A percentile compares a stretch with the other conserved stretches of the same genome.
Conservation (phyloP, 768 basidiomycete species). For the Cystofilobasidium ferigula region DNA sequence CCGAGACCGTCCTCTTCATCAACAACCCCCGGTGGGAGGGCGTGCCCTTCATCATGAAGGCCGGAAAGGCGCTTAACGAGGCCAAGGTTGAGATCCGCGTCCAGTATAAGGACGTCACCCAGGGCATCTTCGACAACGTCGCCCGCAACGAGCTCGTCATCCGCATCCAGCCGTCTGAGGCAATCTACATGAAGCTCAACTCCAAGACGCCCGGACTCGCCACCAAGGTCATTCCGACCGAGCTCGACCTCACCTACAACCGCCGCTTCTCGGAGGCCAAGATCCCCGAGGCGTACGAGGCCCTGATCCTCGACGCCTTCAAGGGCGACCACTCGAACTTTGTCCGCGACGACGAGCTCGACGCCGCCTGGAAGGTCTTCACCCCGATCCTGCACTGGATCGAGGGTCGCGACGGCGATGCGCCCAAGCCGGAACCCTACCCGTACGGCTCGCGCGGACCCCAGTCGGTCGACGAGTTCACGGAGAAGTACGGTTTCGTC, state of each 20-base stretch:
- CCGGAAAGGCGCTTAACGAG: constrained; percentile 96
- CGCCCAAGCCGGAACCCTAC: constrained; percentile 65
- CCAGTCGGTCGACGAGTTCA: constrained; percentile 64
- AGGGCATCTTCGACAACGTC: constrained; percentile 93
- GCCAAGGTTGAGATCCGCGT: constrained; percentile 97
- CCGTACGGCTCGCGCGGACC: constrained; percentile 95
- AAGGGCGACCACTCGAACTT: constrained; percentile 99
- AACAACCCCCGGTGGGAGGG: constrained; percentile 97
- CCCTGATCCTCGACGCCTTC: constrained; percentile 86
- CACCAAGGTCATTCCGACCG: constrained; percentile 81
- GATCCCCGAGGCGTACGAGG: constrained; percentile 64
- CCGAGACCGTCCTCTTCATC: constrained; percentile 79
- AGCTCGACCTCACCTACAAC: constrained; percentile 99
- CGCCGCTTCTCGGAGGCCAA: constrained; percentile 76
- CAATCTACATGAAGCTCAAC: constrained; percentile 94
- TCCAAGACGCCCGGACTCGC: constrained; percentile 83
- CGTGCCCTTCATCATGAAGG: constrained; percentile 95
- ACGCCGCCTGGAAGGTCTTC: constrained; percentile 79
- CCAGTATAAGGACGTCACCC: constrained; percentile 94
- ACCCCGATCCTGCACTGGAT: constrained; percentile 79
- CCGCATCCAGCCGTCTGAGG: constrained; percentile 91
- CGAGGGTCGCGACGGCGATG: constrained; percentile 54
- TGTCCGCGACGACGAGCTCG: constrained; percentile 92
- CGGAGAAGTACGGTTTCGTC: constrained; percentile 62
- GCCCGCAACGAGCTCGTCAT: constrained; percentile 88